Evolutionary conservation across 2,329 filamentous ascomycete species (phyloP), one percentile per base, ranked within the genome.

Genomic region (Penicillium sp.): DNA sequence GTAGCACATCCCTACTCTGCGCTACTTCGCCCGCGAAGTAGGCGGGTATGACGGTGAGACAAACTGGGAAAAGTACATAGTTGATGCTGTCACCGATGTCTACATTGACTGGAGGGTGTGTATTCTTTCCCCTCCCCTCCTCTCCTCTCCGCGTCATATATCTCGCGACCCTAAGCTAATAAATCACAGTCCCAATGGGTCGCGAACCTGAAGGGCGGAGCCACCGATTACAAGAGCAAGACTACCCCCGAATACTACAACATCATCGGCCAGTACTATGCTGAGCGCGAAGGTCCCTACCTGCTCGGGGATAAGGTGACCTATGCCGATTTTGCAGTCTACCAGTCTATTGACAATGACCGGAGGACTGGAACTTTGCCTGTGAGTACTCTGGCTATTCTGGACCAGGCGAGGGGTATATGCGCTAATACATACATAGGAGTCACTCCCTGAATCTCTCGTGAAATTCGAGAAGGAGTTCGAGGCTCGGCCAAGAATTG

Each of bases 341-440:
- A 50, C 21, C 55, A 57, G 55, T 30, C 30, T 3, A 50, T 57
- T 44, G 55, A 57, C 50, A 57, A 57, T 21, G 55, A 57, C 19
- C 19, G 55, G 15, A 50, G 55, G 55, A 57, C 55, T 21, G 55
- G 55, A 31, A 57, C 46, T 17, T 50, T 57, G 46, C 55, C 55
- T 5, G 55, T 57, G 9, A 15, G 53, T 56, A 35, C 31, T 8
- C 17, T 17, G 6, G 26, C 17, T 31, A 29, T 9, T 48, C 15
- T 11, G 29, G 3, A 15, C 15, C 29, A 2, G n/a, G 11, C 6
- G 2, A 4, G n/a, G 19, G 8, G 19, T 19, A 17, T 7, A 41
- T 15, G 5, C 17, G 29, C 26, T 56, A 35, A 48, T 21, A 26
- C 29, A 7, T 56, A 3, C 21, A 3, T 23, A 57, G 55, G 55